Conservation (phyloP, 2,329 filamentous ascomycete species). For the Tolypocladium tropicale region DNA sequence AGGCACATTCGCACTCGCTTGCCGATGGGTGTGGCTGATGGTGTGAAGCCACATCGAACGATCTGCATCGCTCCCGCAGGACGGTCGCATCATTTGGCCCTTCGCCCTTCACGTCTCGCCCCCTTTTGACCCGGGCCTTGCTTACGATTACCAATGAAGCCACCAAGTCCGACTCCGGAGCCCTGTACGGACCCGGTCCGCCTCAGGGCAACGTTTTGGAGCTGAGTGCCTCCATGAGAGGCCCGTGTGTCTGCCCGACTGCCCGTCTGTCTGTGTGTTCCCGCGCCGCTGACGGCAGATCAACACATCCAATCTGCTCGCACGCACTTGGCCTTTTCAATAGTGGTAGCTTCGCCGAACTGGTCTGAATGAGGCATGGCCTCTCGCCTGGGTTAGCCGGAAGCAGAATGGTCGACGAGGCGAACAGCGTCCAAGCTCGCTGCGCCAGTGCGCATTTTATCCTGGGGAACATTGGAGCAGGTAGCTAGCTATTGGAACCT, state of each 20-base stretch:
- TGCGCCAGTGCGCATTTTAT: too few species aligned
- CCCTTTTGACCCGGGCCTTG: background rate
- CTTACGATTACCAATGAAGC: background rate
- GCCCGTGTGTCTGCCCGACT: too few species aligned
- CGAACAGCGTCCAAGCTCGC: background rate
- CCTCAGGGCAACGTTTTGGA: background rate
- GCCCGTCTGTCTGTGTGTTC: too few species aligned
- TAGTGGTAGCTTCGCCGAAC: background rate
- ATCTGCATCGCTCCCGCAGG: slow-evolving; percentile 2
- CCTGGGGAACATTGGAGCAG: too few species aligned
- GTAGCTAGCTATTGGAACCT: too few species aligned
- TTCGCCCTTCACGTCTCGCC: background rate
- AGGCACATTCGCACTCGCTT: background rate
- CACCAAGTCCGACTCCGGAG: background rate
- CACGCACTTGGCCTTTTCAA: background rate
- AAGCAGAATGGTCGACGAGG: background rate
- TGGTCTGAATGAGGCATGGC: background rate
- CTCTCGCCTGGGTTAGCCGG: background rate
- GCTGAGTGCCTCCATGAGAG: background rate
- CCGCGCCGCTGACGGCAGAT: background rate
- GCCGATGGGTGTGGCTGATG: background rate
- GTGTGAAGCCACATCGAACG: background rate
- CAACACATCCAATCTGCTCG: background rate
- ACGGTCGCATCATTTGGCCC: background rate
- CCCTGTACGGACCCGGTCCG: background rate